Conservation (phyloP, 1,139 yeast genomes). For the Candida mesenterica region DNA sequence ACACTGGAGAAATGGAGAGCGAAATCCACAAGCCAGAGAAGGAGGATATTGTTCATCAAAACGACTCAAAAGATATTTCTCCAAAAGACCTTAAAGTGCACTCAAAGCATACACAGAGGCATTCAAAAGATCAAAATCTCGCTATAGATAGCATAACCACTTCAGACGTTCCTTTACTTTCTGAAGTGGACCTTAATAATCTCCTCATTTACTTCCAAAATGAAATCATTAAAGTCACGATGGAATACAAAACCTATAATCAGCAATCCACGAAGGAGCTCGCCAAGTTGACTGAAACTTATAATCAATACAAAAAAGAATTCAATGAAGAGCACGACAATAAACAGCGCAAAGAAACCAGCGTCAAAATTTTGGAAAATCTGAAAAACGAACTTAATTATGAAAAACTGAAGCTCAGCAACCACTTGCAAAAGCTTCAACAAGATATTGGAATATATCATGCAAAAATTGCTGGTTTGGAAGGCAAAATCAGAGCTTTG, state of each 20-base stretch:
- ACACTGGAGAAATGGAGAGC: constrained; percentile 1
- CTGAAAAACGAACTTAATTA: constrained; percentile 30
- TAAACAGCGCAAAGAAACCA: constrained; percentile 30
- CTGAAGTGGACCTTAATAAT: constrained; percentile 16
- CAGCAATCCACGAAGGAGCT: constrained; percentile 23
- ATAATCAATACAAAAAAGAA: constrained; percentile 24
- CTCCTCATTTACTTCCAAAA: constrained; percentile 28
- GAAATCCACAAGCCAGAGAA: neutral
- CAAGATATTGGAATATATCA: constrained; percentile 18
- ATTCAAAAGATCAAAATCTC: constrained; percentile 7
- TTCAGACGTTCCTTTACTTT: constrained; percentile 10
- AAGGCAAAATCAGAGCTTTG: constrained; percentile 24
- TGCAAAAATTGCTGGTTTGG: constrained; percentile 25
- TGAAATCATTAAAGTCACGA: constrained; percentile 25
- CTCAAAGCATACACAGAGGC: constrained; percentile 7
- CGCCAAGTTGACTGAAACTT: constrained; percentile 20
- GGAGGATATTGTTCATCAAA: too few relatives aligned
- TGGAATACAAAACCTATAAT: constrained; percentile 27
- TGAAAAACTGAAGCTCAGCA: constrained; percentile 33
- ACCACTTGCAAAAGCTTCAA: constrained; percentile 25
- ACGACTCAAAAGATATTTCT: too few relatives aligned
- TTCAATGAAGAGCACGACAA: constrained; percentile 33
- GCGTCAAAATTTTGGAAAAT: constrained; percentile 35
- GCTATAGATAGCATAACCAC: constrained; percentile 6
- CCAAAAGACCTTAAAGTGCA: too few relatives aligned